Evolutionary conservation across 2,329 filamentous ascomycete species (phyloP).

Genomic region (Aspergillus vadensis): DNA sequence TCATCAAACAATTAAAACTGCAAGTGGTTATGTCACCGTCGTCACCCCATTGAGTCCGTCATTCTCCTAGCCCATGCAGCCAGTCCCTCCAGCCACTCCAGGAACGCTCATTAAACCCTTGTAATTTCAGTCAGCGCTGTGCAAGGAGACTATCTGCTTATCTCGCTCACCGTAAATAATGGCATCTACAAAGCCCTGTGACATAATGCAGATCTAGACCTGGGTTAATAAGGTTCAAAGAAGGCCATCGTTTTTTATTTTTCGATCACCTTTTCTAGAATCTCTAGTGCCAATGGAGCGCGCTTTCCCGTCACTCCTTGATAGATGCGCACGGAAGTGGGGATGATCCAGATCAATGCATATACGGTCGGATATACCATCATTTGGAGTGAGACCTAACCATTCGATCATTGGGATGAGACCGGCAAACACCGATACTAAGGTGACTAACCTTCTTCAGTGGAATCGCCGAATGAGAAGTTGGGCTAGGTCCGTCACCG

Average conservation of each 20-base stretch:
- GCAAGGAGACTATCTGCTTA: too few species aligned
- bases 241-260: neutral
- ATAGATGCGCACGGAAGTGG: conserved; percentile 6
- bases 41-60: neutral
- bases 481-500: neutral
- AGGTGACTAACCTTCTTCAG: conserved; percentile 3
- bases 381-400: conserved; percentile 7
- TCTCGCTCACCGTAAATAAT: conserved; percentile 9
- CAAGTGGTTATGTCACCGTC: neutral
- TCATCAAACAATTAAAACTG: neutral
- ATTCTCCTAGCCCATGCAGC: neutral
- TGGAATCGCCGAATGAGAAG: neutral
- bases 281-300: neutral
- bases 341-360: conserved; percentile 9
- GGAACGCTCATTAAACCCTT: conserved; percentile 7
- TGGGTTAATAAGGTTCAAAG: neutral
- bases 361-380: conserved; percentile 14
- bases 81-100: conserved; percentile 6
- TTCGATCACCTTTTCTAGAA: conserved; percentile 10
- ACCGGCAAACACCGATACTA: neutral
- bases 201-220: conserved; percentile 7
- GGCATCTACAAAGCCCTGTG: conserved; percentile 9
- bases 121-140: neutral
- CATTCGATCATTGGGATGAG: neutral
- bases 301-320: conserved; percentile 2